Conservation (phyloP, 768 basidiomycete species). For the Cystobasidium onofrii region DNA sequence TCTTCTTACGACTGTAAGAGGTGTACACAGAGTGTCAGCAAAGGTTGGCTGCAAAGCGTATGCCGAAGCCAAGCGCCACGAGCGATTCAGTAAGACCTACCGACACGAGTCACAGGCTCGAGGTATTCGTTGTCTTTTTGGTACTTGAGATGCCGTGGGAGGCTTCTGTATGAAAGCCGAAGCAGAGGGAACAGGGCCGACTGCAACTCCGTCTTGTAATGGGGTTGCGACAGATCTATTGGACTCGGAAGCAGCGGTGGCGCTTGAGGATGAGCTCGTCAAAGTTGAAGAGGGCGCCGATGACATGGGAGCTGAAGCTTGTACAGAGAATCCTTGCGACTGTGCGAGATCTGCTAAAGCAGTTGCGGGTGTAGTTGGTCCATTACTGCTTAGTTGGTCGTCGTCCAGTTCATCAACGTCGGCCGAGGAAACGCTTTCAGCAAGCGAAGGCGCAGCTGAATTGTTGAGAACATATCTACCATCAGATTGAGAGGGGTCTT, state of each 20-base stretch:
- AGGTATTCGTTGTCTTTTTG: slow-evolving; percentile 24
- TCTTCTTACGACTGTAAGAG: slow-evolving; percentile 27
- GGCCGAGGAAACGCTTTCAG: background rate
- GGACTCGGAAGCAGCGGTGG: background rate
- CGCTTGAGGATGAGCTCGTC: background rate
- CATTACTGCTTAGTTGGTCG: background rate
- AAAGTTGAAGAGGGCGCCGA: background rate
- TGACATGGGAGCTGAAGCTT: background rate
- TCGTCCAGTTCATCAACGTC: background rate
- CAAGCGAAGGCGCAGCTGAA: background rate
- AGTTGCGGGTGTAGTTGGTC: background rate
- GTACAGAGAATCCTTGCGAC: background rate
- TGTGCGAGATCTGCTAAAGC: background rate
- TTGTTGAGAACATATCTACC: too few species aligned
- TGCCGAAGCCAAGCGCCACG: background rate
- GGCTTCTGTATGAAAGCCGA: background rate
- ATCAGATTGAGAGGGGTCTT: too few species aligned
- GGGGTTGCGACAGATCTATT: background rate
- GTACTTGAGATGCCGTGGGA: background rate
- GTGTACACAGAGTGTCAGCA: too few species aligned
- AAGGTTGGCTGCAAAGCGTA: too few species aligned
- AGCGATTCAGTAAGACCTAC: slow-evolving; percentile 9
- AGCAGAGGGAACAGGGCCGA: background rate
- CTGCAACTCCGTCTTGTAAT: background rate
- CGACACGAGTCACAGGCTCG: slow-evolving; percentile 26